A percentile compares a stretch with the other conserved stretches of the same genome.
Evolutionary conservation across 495 filamentous ascomycete species (phyloP).

Genomic region (Penicillium malachiteum): DNA sequence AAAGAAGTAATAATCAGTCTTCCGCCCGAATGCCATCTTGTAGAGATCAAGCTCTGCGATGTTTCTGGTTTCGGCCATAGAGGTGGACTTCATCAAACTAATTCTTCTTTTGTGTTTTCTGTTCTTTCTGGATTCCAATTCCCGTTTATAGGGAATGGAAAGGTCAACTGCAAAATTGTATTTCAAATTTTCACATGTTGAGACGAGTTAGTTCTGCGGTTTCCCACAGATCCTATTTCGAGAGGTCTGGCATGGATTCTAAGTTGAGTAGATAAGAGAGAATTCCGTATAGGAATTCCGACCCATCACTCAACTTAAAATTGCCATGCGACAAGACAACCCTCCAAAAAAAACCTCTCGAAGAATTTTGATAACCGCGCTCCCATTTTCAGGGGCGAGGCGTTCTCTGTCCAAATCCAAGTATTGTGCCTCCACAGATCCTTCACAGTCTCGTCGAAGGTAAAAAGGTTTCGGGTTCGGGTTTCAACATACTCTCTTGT

Average conservation of each 20-base stretch:
- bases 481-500: slow-evolving; percentile 92
- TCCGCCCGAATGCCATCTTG: slow-evolving; percentile 60
- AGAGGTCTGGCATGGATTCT: not conserved
- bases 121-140: slow-evolving; percentile 24
- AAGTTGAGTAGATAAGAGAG: not conserved
- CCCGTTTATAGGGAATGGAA: slow-evolving; percentile 13
- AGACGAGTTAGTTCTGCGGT: slow-evolving; percentile 4
- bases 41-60: slow-evolving; percentile 33
- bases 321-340: not conserved
- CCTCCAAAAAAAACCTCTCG: slow-evolving; percentile 20
- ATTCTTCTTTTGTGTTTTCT: slow-evolving; percentile 41
- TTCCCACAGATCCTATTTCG: slow-evolving; percentile 6
- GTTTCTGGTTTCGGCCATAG: slow-evolving; percentile 42
- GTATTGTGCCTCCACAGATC: slow-evolving; percentile 24
- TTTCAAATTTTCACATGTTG: slow-evolving; percentile 11
- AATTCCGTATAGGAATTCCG: not conserved
- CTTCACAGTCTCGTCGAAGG: slow-evolving; percentile 23
- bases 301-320: not conserved
- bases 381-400: slow-evolving; percentile 24
- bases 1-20: slow-evolving; percentile 54
- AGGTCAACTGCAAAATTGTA: slow-evolving; percentile 11
- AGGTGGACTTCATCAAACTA: slow-evolving; percentile 74
- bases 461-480: slow-evolving; percentile 24
- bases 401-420: slow-evolving; percentile 32
- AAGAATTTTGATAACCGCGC: slow-evolving; percentile 15